Evolutionary conservation across 108 stramenopile genomes (phyloP).

Genomic region (Nannochloropsis gaditana): DNA sequence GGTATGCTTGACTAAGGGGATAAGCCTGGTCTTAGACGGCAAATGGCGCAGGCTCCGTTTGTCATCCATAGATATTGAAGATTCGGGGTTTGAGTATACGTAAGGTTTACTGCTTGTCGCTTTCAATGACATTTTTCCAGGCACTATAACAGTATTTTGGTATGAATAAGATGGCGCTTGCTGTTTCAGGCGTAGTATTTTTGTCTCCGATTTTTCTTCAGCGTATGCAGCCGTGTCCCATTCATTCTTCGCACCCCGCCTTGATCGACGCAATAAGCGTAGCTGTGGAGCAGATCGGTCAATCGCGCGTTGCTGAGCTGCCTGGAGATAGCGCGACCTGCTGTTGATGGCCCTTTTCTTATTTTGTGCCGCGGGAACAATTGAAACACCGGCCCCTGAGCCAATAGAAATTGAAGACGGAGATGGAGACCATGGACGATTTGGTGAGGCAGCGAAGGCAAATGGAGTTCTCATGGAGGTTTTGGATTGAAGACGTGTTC

Average conservation of each 20-base stretch:
- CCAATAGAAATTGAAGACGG: not conserved
- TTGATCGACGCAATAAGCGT: conserved; percentile 3
- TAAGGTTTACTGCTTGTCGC: too few species aligned
- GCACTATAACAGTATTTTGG: too few species aligned
- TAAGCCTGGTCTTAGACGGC: too few species aligned
- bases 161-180: too few species aligned
- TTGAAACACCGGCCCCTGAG: not conserved
- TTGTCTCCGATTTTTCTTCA: not conserved
- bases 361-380: not conserved
- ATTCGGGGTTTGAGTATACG: too few species aligned
- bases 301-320: conserved; percentile 11
- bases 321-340: not conserved
- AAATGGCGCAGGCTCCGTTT: too few species aligned
- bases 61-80: too few species aligned
- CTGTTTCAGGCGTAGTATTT: too few species aligned
- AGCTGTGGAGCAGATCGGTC: not conserved
- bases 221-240: not conserved
- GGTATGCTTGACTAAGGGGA: too few species aligned
- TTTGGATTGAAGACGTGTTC: too few species aligned
- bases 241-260: not conserved
- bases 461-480: not conserved
- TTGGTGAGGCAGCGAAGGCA: not conserved
- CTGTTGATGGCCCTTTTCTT: not conserved
- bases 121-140: too few species aligned
- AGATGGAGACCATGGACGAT: not conserved